Percentiles rank a stretch among this genome's conserved stretches.
phyloP scores from a whole-genome alignment of 2,329 filamentous ascomycete genomes.

The Penicillium nordicum region DNA sequence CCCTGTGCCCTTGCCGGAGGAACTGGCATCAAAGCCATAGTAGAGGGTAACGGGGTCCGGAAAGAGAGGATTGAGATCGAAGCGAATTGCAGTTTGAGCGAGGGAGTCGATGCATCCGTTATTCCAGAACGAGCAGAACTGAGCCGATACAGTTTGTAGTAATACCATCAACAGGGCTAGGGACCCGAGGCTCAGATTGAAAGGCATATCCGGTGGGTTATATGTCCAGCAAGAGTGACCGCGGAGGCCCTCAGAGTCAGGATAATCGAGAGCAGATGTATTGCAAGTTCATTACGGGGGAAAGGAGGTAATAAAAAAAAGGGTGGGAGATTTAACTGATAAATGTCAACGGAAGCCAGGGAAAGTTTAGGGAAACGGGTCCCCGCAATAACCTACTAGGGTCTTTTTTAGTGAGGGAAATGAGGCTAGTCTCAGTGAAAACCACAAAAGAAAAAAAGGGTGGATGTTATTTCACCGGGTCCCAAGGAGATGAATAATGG shows the following conservation, averaged over 20 bases:
- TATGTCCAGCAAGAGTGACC: conserved; percentile 20
- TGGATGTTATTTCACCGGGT: neutral
- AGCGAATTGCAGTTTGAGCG: conserved; percentile 35
- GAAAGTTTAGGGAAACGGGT: conserved; percentile 14
- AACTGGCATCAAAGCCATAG: conserved; percentile 36
- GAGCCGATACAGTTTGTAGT: conserved; percentile 23
- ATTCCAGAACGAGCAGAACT: conserved; percentile 38
- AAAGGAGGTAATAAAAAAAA: neutral
- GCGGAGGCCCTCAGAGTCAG: conserved; percentile 21
- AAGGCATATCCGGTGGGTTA: conserved; percentile 19
- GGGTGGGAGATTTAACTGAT: neutral
- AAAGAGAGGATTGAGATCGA: conserved; percentile 36
- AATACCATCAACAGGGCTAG: conserved; percentile 20
- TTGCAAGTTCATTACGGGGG: conserved; percentile 26
- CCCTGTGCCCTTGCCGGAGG: conserved; percentile 29
- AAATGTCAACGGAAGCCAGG: neutral
- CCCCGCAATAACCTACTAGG: conserved; percentile 22
- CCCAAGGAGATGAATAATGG: neutral
- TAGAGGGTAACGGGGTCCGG: conserved; percentile 32
- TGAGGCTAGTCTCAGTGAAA: neutral
- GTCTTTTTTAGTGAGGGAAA: neutral
- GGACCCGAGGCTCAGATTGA: neutral
- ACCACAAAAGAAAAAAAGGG: neutral
- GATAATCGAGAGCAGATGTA: conserved; percentile 14
- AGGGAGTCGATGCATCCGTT: conserved; percentile 37